Percentiles rank a stretch among this genome's conserved stretches.
Conservation (phyloP, 495 filamentous ascomycete species). For the Massariosphaeria phaeospora region DNA sequence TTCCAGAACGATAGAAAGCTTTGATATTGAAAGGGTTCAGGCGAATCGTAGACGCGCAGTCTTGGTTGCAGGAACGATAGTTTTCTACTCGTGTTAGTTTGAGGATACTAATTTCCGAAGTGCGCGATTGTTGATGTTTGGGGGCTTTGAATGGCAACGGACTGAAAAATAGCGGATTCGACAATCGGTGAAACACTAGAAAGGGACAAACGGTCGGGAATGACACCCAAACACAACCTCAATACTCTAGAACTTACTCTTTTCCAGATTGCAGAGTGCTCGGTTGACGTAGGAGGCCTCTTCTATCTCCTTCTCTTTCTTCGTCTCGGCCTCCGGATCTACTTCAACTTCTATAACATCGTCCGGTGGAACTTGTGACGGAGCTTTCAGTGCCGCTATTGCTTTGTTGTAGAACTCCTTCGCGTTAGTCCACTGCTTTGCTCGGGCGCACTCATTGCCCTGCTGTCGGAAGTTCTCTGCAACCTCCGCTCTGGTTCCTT, state of each 20-base stretch:
- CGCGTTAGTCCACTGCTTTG: slow-evolving; percentile 72
- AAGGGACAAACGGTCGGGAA: neutral
- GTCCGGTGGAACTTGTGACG: slow-evolving; percentile 40
- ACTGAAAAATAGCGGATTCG: neutral
- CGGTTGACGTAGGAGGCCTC: slow-evolving; percentile 80
- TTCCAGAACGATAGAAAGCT: slow-evolving; percentile 76
- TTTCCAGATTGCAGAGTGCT: slow-evolving; percentile 75
- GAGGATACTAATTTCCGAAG: neutral
- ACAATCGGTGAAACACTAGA: neutral
- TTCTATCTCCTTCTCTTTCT: slow-evolving; percentile 55
- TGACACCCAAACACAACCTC: too few relatives aligned
- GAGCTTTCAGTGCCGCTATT: slow-evolving; percentile 58
- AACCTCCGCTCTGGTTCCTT: slow-evolving; percentile 80
- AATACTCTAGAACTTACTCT: slow-evolving; percentile 53
- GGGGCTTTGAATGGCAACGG: neutral
- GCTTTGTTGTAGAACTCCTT: slow-evolving; percentile 88
- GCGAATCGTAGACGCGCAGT: slow-evolving; percentile 73
- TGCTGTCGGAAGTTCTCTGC: slow-evolving; percentile 74
- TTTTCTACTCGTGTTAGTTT: slow-evolving; percentile 52
- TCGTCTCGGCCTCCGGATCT: slow-evolving; percentile 47
- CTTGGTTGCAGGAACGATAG: slow-evolving; percentile 73
- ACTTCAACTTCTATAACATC: slow-evolving; percentile 44
- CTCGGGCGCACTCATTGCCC: slow-evolving; percentile 79
- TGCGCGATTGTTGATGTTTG: neutral
- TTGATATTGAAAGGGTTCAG: slow-evolving; percentile 78